These are phyloP conservation scores for Sugiyamaella neomexicana DNA, from an alignment of 1,139 yeast genomes.

Conservation along the genomic window DNA sequence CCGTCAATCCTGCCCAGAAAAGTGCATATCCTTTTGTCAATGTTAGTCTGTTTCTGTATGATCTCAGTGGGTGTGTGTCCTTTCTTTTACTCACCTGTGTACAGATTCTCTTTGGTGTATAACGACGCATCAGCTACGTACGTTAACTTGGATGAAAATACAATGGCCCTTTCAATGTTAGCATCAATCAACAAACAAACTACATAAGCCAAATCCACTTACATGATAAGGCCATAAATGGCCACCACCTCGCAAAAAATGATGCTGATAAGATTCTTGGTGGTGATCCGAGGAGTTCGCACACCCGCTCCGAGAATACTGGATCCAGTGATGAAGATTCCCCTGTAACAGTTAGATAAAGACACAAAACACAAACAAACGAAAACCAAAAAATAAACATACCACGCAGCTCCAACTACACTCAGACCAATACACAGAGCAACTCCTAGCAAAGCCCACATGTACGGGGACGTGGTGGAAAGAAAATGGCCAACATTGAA, in stretches of 20 bases:
- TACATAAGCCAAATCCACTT: constrained; percentile 5
- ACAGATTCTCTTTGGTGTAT: constrained; percentile 79
- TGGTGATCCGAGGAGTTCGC: constrained; percentile 93
- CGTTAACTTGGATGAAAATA: constrained; percentile 87
- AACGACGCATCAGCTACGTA: constrained; percentile 61
- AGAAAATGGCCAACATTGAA: constrained; percentile 90
- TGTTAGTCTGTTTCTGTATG: too few species aligned
- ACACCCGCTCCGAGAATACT: constrained; percentile 98
- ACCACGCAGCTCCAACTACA: constrained; percentile 98
- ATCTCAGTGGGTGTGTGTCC: too few species aligned
- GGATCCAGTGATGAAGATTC: constrained; percentile 94
- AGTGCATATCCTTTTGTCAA: constrained; percentile 55
- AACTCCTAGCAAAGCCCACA: constrained; percentile 96
- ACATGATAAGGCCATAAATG: constrained; percentile 92
- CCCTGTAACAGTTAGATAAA: constrained; percentile 42
- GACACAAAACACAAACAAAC: neutral
- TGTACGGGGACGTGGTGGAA: constrained; percentile 84
- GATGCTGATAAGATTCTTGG: constrained; percentile 92
- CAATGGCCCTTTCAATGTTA: constrained; percentile 59
- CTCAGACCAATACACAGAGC: constrained; percentile 91
- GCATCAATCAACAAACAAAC: neutral
- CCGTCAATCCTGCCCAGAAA: constrained; percentile 98
- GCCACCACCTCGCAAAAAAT: constrained; percentile 99
- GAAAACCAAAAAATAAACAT: constrained; percentile 22
- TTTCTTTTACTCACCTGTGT: constrained; percentile 58